A percentile compares a stretch with the other conserved stretches of the same genome.
These are phyloP conservation scores for Paraphysoderma sedebokerense DNA, from an alignment of 371 early-diverging fungal genomes.

Conservation along the genomic window DNA sequence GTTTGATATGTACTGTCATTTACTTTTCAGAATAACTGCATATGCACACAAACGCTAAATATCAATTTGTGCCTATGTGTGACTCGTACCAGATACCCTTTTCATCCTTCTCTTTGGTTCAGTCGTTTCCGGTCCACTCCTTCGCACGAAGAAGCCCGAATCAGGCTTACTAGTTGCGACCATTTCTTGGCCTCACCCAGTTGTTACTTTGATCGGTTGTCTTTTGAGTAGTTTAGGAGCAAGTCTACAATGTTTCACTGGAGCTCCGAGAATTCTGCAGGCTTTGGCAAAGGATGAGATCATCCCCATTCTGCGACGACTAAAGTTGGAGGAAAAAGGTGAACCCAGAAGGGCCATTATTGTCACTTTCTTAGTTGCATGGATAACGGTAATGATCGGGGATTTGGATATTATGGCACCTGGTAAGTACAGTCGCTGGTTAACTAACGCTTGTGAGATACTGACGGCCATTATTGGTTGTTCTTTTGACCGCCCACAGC, in stretches of 20 bases:
- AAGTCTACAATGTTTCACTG: conserved; percentile 7
- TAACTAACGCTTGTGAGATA: too few species aligned
- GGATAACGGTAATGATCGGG: conserved; percentile 7
- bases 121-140: conserved; percentile 1
- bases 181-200: conserved; percentile 9
- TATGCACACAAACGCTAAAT: background rate
- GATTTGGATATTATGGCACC: conserved; percentile 5
- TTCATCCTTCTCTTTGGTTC: conserved; percentile 4
- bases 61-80: background rate
- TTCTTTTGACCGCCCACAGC: too few species aligned
- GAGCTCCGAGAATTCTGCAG: conserved; percentile 6
- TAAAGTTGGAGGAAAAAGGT: background rate
- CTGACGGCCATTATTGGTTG: too few species aligned
- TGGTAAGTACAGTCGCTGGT: too few species aligned
- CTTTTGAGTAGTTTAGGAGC: conserved; percentile 6
- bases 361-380: conserved; percentile 6
- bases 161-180: background rate
- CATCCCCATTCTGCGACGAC: conserved; percentile 2
- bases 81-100: conserved; percentile 1
- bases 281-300: conserved; percentile 13
- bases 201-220: conserved; percentile 6
- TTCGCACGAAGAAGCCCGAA: background rate
- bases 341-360: conserved; percentile 5
- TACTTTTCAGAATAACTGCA: background rate
- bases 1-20: conserved; percentile 4